These are phyloP conservation scores for Phytophthora aleatoria DNA, from an alignment of 352 stramenopile genomes.

Conservation along the genomic window DNA sequence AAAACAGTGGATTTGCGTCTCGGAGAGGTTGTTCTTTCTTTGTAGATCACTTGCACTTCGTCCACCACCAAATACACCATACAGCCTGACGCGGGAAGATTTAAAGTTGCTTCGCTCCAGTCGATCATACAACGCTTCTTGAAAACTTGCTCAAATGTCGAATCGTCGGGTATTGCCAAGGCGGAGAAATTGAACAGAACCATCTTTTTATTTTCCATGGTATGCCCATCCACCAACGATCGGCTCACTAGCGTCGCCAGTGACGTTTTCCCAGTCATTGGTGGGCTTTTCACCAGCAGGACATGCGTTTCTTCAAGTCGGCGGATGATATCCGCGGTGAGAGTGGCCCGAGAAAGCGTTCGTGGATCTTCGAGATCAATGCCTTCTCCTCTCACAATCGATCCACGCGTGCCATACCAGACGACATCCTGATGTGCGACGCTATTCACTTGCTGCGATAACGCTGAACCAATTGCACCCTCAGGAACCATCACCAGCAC, in stretches of 20 bases:
- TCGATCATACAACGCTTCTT: not conserved
- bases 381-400: not conserved
- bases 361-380: conserved; percentile 6
- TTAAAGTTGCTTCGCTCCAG: not conserved
- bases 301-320: conserved; percentile 13
- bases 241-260: conserved; percentile 7
- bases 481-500: no score
- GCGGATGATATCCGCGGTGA: conserved; percentile 5
- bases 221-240: conserved; percentile 1
- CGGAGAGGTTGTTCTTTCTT: not conserved
- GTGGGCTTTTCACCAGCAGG: conserved; percentile 10
- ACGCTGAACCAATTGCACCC: not conserved
- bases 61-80: conserved; percentile 16
- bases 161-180: not conserved
- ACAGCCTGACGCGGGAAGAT: not conserved
- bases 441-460: conserved; percentile 9
- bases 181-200: conserved; percentile 9
- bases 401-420: not conserved
- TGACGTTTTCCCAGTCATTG: conserved; percentile 14
- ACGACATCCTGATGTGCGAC: not conserved
- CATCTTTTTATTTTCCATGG: not conserved
- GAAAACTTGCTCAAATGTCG: conserved; percentile 7
- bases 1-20: conserved; percentile 7
- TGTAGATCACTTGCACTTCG: conserved; percentile 5
- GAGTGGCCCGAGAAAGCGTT: conserved; percentile 9